Evolutionary conservation across 371 early-diverging fungal species (phyloP).

Genomic region (Circinella umbellata): DNA sequence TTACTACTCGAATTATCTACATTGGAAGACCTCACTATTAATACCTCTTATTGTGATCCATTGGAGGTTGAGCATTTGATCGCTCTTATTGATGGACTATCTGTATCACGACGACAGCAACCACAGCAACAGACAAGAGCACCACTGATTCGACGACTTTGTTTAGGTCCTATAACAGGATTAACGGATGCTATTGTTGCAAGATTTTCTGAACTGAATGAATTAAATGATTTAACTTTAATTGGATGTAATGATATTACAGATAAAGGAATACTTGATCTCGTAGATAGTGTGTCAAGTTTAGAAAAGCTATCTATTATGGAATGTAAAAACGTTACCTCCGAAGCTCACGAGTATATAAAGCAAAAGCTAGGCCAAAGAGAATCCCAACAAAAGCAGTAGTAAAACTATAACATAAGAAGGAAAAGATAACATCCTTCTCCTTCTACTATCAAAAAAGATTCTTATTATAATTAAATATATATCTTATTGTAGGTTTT

Average conservation of each 20-base stretch:
- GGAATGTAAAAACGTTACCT: background rate
- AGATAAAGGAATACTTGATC: background rate
- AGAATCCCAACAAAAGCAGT: too few relatives aligned
- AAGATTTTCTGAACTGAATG: background rate
- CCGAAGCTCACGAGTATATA: background rate
- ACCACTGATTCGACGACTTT: background rate
- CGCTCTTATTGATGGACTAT: background rate
- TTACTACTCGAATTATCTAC: background rate
- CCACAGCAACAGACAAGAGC: background rate
- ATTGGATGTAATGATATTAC: background rate
- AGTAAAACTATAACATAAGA: too few relatives aligned
- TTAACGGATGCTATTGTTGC: background rate
- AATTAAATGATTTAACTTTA: background rate
- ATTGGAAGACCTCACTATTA: background rate
- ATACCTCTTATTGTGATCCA: background rate
- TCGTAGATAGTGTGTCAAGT: background rate
- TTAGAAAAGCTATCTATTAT: background rate
- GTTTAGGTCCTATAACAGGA: background rate
- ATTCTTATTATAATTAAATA: too few relatives aligned
- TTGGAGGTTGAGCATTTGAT: background rate
- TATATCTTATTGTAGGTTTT: too few relatives aligned
- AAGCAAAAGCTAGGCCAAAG: background rate
- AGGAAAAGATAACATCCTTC: too few relatives aligned
- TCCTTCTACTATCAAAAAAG: background rate
- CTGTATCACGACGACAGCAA: too few relatives aligned